These are phyloP conservation scores for Sclerotinia spermophila DNA, from an alignment of 2,329 filamentous ascomycete genomes.

Conservation along the genomic window DNA sequence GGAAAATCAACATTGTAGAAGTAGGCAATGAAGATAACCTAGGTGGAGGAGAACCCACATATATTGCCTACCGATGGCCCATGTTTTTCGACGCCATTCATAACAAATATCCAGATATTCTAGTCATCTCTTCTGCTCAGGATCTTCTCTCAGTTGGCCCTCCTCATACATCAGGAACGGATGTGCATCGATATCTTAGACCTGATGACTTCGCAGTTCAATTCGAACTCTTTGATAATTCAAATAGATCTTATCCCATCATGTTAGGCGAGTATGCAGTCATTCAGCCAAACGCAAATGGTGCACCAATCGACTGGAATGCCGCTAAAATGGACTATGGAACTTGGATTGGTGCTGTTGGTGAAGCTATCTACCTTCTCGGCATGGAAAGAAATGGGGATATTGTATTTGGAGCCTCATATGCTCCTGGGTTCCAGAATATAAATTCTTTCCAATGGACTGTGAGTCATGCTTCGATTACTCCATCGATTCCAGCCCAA, in stretches of 20 bases:
- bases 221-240: conserved; percentile 30
- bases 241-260: conserved; percentile 23
- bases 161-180: conserved; percentile 19
- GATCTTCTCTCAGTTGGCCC: conserved; percentile 22
- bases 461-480: conserved; percentile 24
- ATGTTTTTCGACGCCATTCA: conserved; percentile 48
- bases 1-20: conserved; percentile 49
- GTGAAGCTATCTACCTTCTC: conserved; percentile 31
- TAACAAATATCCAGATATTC: conserved; percentile 41
- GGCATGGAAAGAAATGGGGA: conserved; percentile 33
- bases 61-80: conserved; percentile 43
- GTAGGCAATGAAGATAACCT: conserved; percentile 51
- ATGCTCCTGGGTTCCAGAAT: conserved; percentile 35
- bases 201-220: conserved; percentile 29
- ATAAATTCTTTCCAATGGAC: conserved; percentile 32
- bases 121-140: conserved; percentile 40
- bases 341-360: conserved; percentile 31
- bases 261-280: conserved; percentile 34
- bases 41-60: conserved; percentile 39
- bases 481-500: not conserved
- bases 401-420: conserved; percentile 28
- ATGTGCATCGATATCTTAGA: conserved; percentile 31
- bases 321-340: conserved; percentile 21
- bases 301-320: conserved; percentile 15
- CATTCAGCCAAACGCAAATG: conserved; percentile 27